These are phyloP conservation scores for Paxillus rubicundulus DNA, from an alignment of 768 basidiomycete species.

Conservation along the genomic window DNA sequence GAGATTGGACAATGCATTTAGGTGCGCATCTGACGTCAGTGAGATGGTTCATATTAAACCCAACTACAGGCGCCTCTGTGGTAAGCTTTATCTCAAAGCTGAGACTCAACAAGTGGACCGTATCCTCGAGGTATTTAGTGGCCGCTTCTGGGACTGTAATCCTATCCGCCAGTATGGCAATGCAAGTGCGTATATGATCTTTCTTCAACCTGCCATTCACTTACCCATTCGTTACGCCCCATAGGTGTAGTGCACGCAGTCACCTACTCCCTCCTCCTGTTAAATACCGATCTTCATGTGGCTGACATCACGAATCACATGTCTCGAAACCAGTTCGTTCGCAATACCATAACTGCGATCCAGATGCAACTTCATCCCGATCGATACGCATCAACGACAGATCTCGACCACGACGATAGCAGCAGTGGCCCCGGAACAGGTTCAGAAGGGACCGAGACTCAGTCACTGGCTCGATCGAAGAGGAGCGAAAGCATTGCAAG, in stretches of 20 bases:
- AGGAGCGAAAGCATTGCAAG: slow-evolving; percentile 83
- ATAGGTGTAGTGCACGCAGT: slow-evolving; percentile 93
- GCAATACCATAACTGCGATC: slow-evolving; percentile 86
- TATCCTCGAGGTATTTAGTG: slow-evolving; percentile 88
- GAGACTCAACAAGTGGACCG: slow-evolving; percentile 99
- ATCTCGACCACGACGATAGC: slow-evolving; percentile 64
- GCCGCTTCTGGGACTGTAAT: slow-evolving; percentile 91
- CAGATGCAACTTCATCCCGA: slow-evolving; percentile 70
- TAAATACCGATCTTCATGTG: slow-evolving; percentile 97
- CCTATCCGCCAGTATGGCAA: slow-evolving; percentile 77
- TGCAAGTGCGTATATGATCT: slow-evolving; percentile 56
- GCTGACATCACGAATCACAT: slow-evolving; percentile 86
- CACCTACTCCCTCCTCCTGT: slow-evolving; percentile 85
- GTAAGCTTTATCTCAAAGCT: slow-evolving; percentile 88
- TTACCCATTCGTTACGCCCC: slow-evolving; percentile 2
- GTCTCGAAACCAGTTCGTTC: slow-evolving; percentile 89
- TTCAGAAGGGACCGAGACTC: slow-evolving; percentile 57
- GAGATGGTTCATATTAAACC: background rate
- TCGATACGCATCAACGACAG: slow-evolving; percentile 54
- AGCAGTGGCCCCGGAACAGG: slow-evolving; percentile 55
- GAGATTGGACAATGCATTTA: slow-evolving; percentile 85
- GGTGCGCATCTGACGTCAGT: slow-evolving; percentile 43
- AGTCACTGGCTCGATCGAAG: slow-evolving; percentile 51
- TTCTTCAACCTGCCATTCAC: background rate
- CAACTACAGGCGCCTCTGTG: slow-evolving; percentile 69